Evolutionary conservation across 208 protist genomes (phyloP), one percentile per base, ranked within the genome.

Genomic region (Trypanosoma caninum): DNA sequence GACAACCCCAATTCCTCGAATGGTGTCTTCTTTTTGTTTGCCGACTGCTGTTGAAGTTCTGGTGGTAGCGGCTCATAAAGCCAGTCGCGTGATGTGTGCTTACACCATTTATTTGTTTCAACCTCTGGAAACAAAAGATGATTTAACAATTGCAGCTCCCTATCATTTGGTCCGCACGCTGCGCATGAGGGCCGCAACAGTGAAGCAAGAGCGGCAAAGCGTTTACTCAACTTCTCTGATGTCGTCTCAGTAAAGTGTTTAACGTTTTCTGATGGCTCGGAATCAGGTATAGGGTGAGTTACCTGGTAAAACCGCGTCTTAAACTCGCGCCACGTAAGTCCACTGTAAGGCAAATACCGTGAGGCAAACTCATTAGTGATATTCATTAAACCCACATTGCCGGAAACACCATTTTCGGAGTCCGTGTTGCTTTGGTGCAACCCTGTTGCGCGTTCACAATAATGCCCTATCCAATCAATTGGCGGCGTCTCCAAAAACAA

Each of bases 291-390:
- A n/a, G n/a, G n/a, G n/a, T n/a, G n/a, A n/a, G n/a, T n/a, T n/a
- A n/a, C n/a, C n/a, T n/a, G 31, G 22, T 69, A 69, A 45, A 69
- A 69, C 7, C 44, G 51, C 14, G 31, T 22, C 45, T 61, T 60
- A 35, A 69, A 69, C 14, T 60, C 53, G 11, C 53, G 7, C 62
- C 62, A 69, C 8, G 62, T 55, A 25, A 61, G 35, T 4, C 34
- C 45, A n/a, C 27, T 22, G 8, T 20, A 46, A 3, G 53, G 44
- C 2, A 20, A 35, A 38, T 14, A 44, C 16, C 33, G 58, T 3
- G 47, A 45, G 14, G 2, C 16, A 3, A 33, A 18, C 13, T 9
- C 7, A 20, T 41, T 34, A 16, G 18, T 16, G 22, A 58, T 7
- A 18, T 34, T 16, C 30, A 1, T 20, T 20, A 58, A 14, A 11